Conservation (phyloP, 306 rosid species). For the Hippophae gyantsensis region DNA sequence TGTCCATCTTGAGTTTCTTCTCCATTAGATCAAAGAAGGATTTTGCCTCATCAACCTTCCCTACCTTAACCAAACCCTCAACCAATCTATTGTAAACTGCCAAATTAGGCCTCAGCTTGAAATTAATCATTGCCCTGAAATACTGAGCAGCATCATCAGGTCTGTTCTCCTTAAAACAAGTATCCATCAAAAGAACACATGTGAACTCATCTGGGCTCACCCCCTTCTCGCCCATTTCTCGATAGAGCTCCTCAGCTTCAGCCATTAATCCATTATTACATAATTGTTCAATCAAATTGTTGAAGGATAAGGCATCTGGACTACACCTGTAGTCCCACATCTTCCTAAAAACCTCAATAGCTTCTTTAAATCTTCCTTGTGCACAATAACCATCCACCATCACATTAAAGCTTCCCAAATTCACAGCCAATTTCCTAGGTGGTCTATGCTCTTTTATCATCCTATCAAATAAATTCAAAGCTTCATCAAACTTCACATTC, state of each 20-base stretch:
- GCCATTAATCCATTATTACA: slow-evolving; percentile 54
- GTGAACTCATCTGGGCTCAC: slow-evolving; percentile 89
- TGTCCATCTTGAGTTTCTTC: slow-evolving; percentile 91
- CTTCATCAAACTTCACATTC: slow-evolving; percentile 69
- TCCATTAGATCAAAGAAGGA: slow-evolving; percentile 78
- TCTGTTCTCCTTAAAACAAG: slow-evolving; percentile 70
- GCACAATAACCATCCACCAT: slow-evolving; percentile 70
- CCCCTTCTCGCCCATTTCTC: slow-evolving; percentile 65
- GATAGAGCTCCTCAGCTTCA: slow-evolving; percentile 71
- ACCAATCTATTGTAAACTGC: slow-evolving; percentile 74
- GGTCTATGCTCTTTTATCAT: slow-evolving; percentile 59
- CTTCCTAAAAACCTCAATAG: slow-evolving; percentile 65
- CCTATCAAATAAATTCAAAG: slow-evolving; percentile 58
- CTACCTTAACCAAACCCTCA: slow-evolving; percentile 71
- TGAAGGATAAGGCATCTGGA: slow-evolving; percentile 69
- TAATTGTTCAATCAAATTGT: slow-evolving; percentile 79
- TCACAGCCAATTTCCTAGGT: slow-evolving; percentile 45
- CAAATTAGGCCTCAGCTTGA: slow-evolving; percentile 73
- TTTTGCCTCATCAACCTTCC: slow-evolving; percentile 65
- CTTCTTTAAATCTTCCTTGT: slow-evolving; percentile 58
- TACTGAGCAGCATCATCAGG: slow-evolving; percentile 81
- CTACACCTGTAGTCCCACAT: slow-evolving; percentile 74
- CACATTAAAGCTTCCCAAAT: slow-evolving; percentile 92
- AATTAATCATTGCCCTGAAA: slow-evolving; percentile 71
- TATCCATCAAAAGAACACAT: slow-evolving; percentile 71